A percentile compares a stretch with the other conserved stretches of the same genome.
These are phyloP conservation scores for Ophiostoma ips DNA, from an alignment of 2,329 filamentous ascomycete species.

Conservation along the genomic window DNA sequence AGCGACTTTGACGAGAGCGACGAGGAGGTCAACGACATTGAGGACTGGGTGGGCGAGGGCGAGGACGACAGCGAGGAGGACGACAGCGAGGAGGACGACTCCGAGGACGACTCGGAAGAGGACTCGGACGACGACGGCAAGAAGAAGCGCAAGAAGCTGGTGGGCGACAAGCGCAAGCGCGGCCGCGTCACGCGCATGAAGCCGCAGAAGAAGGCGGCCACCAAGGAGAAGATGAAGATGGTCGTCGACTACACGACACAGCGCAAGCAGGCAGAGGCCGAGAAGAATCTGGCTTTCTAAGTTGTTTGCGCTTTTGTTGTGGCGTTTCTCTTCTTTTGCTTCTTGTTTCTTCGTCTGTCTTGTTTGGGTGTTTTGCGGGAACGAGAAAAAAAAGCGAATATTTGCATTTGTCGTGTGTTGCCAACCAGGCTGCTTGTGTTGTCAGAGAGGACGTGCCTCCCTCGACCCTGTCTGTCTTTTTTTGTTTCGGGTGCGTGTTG, in stretches of 20 bases:
- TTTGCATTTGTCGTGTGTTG: background rate
- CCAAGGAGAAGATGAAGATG: conserved; percentile 14
- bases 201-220: conserved; percentile 47
- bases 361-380: background rate
- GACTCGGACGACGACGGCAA: conserved; percentile 36
- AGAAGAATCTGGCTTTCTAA: conserved; percentile 4
- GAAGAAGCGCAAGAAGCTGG: conserved; percentile 37
- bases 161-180: conserved; percentile 38
- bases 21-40: conserved; percentile 64
- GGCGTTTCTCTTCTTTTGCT: background rate
- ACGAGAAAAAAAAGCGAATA: background rate
- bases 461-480: too few species aligned
- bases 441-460: too few species aligned
- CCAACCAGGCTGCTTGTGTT: too few species aligned
- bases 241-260: conserved; percentile 8
- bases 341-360: background rate
- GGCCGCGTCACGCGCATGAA: conserved; percentile 33
- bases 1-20: conserved; percentile 80
- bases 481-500: too few species aligned
- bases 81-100: conserved; percentile 43
- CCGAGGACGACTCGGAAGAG: conserved; percentile 43
- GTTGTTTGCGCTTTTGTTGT: background rate
- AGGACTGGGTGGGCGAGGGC: conserved; percentile 81
- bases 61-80: conserved; percentile 46
- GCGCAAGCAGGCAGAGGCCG: conserved; percentile 5